phyloP scores from a whole-genome alignment of 169 alveolate genomes.

The Plasmodium fragile region DNA sequence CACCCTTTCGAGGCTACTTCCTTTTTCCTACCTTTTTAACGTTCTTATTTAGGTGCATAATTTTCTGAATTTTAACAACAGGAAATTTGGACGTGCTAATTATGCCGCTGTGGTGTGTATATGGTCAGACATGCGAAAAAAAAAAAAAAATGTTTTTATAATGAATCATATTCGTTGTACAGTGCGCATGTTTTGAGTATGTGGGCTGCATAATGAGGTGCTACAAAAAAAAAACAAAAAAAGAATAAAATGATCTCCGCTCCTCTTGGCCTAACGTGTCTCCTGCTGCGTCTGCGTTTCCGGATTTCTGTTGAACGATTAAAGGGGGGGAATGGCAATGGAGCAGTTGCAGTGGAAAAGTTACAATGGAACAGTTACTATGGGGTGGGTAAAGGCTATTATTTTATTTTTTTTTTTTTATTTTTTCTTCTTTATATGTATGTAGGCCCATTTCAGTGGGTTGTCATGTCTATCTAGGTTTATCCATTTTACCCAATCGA shows the following conservation, averaged over 20 bases:
- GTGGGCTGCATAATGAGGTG: neutral
- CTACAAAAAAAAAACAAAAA: neutral
- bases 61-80: slow-evolving; percentile 40
- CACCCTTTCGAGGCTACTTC: neutral
- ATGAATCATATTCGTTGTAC: neutral
- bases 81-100: slow-evolving; percentile 38
- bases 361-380: neutral
- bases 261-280: slow-evolving; percentile 18
- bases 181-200: neutral
- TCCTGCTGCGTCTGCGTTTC: neutral
- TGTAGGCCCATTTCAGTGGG: neutral
- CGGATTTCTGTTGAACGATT: slow-evolving; percentile 27
- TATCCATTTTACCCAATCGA: slow-evolving; percentile 66
- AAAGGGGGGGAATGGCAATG: neutral
- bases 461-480: neutral
- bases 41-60: slow-evolving; percentile 58
- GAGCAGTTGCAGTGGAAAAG: slow-evolving; percentile 3
- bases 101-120: slow-evolving; percentile 1
- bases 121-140: neutral
- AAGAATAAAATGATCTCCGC: neutral
- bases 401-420: neutral
- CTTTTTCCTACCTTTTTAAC: slow-evolving; percentile 27
- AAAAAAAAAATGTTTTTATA: neutral
- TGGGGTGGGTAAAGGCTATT: neutral
- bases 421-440: neutral